Evolutionary conservation across 2,329 filamentous ascomycete genomes (phyloP), one percentile per base, ranked within the genome.

Genomic region (Achaetomium macrosporum): DNA sequence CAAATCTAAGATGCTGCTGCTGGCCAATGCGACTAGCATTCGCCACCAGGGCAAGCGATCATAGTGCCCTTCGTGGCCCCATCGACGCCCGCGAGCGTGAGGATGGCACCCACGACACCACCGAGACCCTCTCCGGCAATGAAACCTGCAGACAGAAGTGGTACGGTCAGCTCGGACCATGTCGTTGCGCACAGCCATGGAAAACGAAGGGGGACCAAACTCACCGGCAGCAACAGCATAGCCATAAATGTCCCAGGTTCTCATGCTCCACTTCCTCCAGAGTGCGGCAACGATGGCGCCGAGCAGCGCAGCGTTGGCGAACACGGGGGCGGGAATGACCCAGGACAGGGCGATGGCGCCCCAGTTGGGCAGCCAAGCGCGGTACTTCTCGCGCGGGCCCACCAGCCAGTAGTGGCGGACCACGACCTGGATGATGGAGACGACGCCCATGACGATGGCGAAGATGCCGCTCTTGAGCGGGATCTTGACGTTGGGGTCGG

Each of bases 51-150:
- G 58, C 62, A 64, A 20, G 54, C 62, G 39, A 63, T 55, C 5
- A 48, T 53, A 12, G 59, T 54, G 51, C 62, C 62, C 31, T 62
- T 51, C 17, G 45, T 20, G 12, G 5, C 11, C 13, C 62, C 62
- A 15, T 64, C 62, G 7, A 64, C 59, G 19, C 57, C 57, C 5
- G 55, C 61, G 1, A 64, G 58, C n/a, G 62, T 64, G 12, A 64
- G 59, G 1, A 59, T 36, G 1, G 62, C 62, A 16, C 59, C 53
- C 29, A 84, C 63, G n/a, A 83, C 79, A 57, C 81, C 81, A 33
- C 81, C 81, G 50, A 84, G 76, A 51, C 81, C 81, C 67, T 84
- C 81, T 5, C 81, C 81, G 3, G 81, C 81, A 63, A 84, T 84
- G 57, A 82, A 70, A 43, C 81, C 81, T 31, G 78, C 77, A 2